Evolutionary conservation across 2,329 filamentous ascomycete genomes (phyloP).

Genomic region (Ascochyta koolunga): DNA sequence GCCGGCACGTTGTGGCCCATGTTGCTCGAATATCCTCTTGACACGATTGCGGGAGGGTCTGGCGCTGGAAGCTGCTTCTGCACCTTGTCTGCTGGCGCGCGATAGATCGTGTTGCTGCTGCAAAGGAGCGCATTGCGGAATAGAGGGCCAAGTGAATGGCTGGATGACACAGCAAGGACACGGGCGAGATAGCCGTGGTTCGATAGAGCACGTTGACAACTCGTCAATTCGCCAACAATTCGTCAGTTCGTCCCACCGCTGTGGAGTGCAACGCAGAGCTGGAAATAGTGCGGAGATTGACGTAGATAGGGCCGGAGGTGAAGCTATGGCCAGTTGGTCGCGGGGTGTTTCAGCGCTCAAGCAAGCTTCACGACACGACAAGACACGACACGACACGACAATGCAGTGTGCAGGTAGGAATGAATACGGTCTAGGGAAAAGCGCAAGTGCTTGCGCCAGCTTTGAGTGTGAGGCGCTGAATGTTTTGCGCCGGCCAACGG

Average conservation of each 20-base stretch:
- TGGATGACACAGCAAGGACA: conserved; percentile 1
- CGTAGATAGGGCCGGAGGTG: conserved; percentile 2
- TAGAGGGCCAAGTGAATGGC: neutral
- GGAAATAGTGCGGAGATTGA: conserved; percentile 2
- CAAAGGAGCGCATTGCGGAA: conserved; percentile 42
- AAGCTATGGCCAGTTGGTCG: conserved; percentile 18
- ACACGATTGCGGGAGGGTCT: conserved; percentile 43
- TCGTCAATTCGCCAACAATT: conserved; percentile 16
- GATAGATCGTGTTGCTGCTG: conserved; percentile 40
- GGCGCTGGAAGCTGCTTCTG: conserved; percentile 40
- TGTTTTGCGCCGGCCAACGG: conserved; percentile 9
- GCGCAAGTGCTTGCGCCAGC: neutral
- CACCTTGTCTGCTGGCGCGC: conserved; percentile 35
- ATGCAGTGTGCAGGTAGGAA: no score
- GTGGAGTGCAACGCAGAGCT: neutral
- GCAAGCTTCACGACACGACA: neutral
- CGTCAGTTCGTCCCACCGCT: conserved; percentile 3
- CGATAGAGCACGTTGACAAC: conserved; percentile 13
- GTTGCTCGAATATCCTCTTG: conserved; percentile 47
- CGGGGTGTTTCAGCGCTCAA: neutral
- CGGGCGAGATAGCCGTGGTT: conserved; percentile 3
- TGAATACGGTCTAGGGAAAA: neutral
- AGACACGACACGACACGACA: neutral
- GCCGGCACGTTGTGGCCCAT: conserved; percentile 53
- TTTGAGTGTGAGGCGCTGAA: conserved; percentile 7